Percentiles rank a stretch among this genome's conserved stretches.
These are phyloP conservation scores for Verticillium albo-atrum DNA, from an alignment of 2,329 filamentous ascomycete genomes.

Conservation along the genomic window DNA sequence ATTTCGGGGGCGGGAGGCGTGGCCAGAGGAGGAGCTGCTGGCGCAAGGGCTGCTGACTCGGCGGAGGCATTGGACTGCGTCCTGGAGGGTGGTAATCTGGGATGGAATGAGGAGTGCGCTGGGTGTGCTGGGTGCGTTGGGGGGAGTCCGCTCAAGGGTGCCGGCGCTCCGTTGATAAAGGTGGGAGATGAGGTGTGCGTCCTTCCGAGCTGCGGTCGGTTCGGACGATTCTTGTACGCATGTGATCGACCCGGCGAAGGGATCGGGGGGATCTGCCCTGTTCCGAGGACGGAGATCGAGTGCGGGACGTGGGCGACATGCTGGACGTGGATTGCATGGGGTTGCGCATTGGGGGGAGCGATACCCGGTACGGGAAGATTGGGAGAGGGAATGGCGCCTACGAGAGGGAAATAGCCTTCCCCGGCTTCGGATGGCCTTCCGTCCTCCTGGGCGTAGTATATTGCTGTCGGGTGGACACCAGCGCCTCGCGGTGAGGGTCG, in stretches of 20 bases:
- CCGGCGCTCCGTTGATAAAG: conserved; percentile 45
- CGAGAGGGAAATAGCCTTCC: conserved; percentile 78
- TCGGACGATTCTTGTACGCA: conserved; percentile 50
- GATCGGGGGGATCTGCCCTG: conserved; percentile 73
- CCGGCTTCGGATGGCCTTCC: conserved; percentile 62
- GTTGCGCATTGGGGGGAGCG: conserved; percentile 25
- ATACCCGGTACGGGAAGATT: conserved; percentile 35
- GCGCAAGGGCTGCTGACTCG: conserved; percentile 33
- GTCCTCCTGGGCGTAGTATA: conserved; percentile 58
- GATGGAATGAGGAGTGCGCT: conserved; percentile 31
- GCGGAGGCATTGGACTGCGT: conserved; percentile 58
- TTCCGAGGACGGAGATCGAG: conserved; percentile 76
- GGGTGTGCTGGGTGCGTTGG: conserved; percentile 28
- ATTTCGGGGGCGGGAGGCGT: conserved; percentile 49
- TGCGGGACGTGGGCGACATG: conserved; percentile 30
- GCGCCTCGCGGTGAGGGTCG: conserved; percentile 68
- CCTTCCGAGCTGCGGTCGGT: conserved; percentile 58
- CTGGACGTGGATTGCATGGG: conserved; percentile 20
- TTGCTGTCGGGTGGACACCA: conserved; percentile 38
- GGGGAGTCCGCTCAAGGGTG: conserved; percentile 27
- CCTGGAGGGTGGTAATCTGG: conserved; percentile 44
- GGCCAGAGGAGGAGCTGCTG: conserved; percentile 45
- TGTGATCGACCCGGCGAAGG: conserved; percentile 71
- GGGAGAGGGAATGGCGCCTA: conserved; percentile 39
- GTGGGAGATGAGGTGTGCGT: conserved; percentile 82